Evolutionary conservation across 208 protist genomes (phyloP).

Genomic region (Acanthamoeba castellanii): DNA sequence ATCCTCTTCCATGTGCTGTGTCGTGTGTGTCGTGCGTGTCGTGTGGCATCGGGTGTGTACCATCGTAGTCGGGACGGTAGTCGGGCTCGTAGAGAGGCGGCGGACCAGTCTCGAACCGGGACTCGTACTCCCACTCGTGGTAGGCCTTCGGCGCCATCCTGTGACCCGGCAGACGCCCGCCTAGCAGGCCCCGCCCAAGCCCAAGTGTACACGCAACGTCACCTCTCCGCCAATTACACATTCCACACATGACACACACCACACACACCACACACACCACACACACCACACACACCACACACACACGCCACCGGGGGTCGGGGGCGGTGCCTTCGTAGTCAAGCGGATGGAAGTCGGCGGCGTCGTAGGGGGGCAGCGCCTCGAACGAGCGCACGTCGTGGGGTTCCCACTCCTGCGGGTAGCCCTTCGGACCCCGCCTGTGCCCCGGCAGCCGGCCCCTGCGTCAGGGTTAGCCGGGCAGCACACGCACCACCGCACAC

Average conservation of each 20-base stretch:
- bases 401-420: not conserved
- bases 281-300: not conserved
- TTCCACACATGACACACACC: too few species aligned
- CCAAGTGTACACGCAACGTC: too few species aligned
- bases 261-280: too few species aligned
- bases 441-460: not conserved
- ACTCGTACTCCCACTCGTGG: slow-evolving; percentile 48
- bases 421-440: not conserved
- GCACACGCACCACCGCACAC: not conserved
- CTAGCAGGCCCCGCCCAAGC: too few species aligned
- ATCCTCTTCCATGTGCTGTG: too few species aligned
- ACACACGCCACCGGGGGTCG: not conserved
- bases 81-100: not conserved
- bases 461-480: not conserved
- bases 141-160: slow-evolving; percentile 51
- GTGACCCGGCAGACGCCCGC: slow-evolving; percentile 1
- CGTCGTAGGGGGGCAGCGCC: not conserved
- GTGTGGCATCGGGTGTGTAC: not conserved
- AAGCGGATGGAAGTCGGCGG: slow-evolving; percentile 14
- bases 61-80: not conserved
- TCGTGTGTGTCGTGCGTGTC: too few species aligned
- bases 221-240: too few species aligned
- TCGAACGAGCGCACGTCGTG: slow-evolving; percentile 3
- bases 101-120: not conserved
- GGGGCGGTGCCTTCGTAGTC: not conserved